Evolutionary conservation across 163 green algal genomes (phyloP), one percentile per base, ranked within the genome.

Genomic region (Trebouxia gelatinosa): DNA sequence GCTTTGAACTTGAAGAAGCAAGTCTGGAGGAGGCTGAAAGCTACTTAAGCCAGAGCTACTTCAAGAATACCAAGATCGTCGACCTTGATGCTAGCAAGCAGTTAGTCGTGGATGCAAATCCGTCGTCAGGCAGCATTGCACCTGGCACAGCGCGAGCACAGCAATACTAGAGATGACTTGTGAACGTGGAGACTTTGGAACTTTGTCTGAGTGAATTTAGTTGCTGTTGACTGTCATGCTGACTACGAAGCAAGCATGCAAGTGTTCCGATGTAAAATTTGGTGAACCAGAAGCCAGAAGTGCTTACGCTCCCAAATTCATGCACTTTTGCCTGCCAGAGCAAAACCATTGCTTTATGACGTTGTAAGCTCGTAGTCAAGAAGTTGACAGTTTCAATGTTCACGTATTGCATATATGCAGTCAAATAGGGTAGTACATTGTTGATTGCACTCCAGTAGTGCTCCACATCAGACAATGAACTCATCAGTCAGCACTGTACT

Each of bases 21-120:
- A 71, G 46, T 28, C 34, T 89, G 31, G 68, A 78, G 34, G 83
- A 87, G 34, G 83, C 83, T 0, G 65, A 78, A 39, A 82, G 61
- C 81, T 78, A 9, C 78, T 91, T 34, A 31, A 40, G 16, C 23
- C 46, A 37, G 58, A 80, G n/a, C 6, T 70, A 80, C 59, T 51
- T 80, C 34, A 80, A 80, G 75, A 80, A 48, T 37, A 80, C 75
- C 37, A 70, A 58, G 35, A 3, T 74, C 23, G 58, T 80, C 19
- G 59, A 79, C 7, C 74, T 79, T 1, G 23, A 6, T 9, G 50
- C n/a, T 51, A 37, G 64, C 7, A 6, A 51, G 26, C 64, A 72
- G 23, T 13, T 23, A 2, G 50, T 37, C 19, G 35, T 17, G 32
- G 64, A 72, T 51, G 35, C 50, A 37, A 35, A 72, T 51, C 64